These are phyloP conservation scores for Heterobasidion irregulare DNA, from an alignment of 1,284 basidiomycete species.

Conservation along the genomic window DNA sequence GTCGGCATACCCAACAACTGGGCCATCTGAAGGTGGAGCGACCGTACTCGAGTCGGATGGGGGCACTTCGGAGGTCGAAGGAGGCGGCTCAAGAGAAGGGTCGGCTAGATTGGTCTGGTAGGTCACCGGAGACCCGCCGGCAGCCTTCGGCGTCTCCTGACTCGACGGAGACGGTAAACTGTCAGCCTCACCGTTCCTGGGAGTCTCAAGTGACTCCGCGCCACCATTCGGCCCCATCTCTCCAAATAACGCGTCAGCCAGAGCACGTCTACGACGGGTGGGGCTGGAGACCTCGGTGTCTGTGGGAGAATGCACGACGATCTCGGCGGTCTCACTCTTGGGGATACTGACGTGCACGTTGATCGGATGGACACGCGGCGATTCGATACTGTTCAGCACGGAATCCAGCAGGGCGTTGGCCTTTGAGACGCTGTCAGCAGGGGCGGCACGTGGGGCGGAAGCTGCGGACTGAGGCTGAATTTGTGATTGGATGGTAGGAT, in stretches of 20 bases:
- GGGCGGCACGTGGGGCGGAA: conserved; percentile 11
- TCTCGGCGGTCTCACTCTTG: conserved; percentile 14
- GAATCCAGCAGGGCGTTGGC: conserved; percentile 60
- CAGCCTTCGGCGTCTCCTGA: neutral
- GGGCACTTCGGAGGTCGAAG: neutral
- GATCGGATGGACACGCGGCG: conserved; percentile 25
- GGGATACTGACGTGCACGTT: conserved; percentile 15
- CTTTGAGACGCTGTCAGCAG: conserved; percentile 33
- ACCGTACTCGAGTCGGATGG: neutral
- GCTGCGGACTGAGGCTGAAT: neutral
- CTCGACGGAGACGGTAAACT: neutral
- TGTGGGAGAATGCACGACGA: conserved; percentile 12
- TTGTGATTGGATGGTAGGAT: conserved; percentile 30
- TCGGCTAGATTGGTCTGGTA: neutral
- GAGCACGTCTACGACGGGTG: conserved; percentile 58
- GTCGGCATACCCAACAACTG: conserved; percentile 24
- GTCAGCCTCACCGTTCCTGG: neutral
- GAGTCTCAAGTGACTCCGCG: conserved; percentile 9
- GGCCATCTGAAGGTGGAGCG: conserved; percentile 16
- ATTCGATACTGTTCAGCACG: conserved; percentile 58
- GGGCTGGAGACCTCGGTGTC: conserved; percentile 26
- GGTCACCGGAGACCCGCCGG: neutral
- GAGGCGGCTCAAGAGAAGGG: neutral
- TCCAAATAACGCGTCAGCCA: conserved; percentile 68
- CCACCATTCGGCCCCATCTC: conserved; percentile 30